A percentile compares a stretch with the other conserved stretches of the same genome.
Conservation (phyloP, 805 yeast genomes). For the Candida dajiaensis region DNA sequence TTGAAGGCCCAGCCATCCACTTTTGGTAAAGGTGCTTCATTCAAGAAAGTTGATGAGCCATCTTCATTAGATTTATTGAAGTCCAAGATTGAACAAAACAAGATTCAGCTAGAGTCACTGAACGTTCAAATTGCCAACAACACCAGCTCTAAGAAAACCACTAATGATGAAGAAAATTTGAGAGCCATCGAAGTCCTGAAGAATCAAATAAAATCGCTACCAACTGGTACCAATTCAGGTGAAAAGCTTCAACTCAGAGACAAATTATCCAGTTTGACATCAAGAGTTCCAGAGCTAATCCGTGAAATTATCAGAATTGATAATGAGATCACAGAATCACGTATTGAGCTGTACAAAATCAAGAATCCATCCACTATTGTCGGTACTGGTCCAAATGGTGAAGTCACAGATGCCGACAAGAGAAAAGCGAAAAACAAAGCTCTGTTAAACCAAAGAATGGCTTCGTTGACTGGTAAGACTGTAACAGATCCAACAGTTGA, state of each 20-base stretch:
- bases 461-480: constrained; percentile 80
- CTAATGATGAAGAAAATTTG: constrained; percentile 32
- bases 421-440: constrained; percentile 78
- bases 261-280: constrained; percentile 59
- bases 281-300: constrained; percentile 67
- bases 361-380: constrained; percentile 65
- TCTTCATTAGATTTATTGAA: constrained; percentile 44
- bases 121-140: constrained; percentile 35
- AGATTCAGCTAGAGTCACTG: constrained; percentile 61
- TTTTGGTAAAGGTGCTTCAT: constrained; percentile 36
- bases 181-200: constrained; percentile 64
- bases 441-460: constrained; percentile 79
- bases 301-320: constrained; percentile 58
- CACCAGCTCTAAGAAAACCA: constrained; percentile 6
- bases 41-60: constrained; percentile 41
- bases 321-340: constrained; percentile 59
- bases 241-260: constrained; percentile 41
- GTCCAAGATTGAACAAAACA: constrained; percentile 65
- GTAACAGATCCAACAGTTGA: constrained; percentile 35
- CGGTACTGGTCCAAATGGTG: constrained; percentile 87
- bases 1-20: constrained; percentile 20
- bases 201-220: constrained; percentile 44
- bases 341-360: constrained; percentile 56
- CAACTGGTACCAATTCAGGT: constrained; percentile 28
- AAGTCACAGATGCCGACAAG: constrained; percentile 76